Evolutionary conservation across 371 early-diverging fungal species (phyloP).

Genomic region (Massospora cicadina): DNA sequence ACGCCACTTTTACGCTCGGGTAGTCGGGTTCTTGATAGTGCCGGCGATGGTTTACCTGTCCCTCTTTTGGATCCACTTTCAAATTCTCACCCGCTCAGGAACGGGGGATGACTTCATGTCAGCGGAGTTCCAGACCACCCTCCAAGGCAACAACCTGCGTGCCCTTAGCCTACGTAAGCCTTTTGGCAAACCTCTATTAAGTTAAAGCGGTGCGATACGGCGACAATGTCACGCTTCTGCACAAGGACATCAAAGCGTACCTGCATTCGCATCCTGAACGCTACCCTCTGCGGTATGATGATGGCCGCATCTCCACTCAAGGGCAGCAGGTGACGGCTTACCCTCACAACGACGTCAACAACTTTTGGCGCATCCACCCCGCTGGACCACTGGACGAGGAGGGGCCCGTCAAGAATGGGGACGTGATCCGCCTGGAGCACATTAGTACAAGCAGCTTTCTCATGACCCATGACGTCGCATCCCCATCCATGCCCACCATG

Average conservation of each 20-base stretch:
- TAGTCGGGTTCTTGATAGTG: constrained; percentile 54
- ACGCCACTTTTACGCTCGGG: constrained; percentile 43
- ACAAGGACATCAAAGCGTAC: constrained; percentile 50
- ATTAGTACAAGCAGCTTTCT: constrained; percentile 36
- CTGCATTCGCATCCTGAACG: constrained; percentile 65
- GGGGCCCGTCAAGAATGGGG: constrained; percentile 21
- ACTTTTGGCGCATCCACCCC: constrained; percentile 65
- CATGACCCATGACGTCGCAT: constrained; percentile 93
- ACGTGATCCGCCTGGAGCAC: constrained; percentile 36
- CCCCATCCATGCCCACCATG: constrained; percentile 87
- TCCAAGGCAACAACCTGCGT: constrained; percentile 47
- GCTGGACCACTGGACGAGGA: constrained; percentile 18
- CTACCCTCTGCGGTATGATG: constrained; percentile 85
- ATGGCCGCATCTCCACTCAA: constrained; percentile 76
- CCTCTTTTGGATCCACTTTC: constrained; percentile 78
- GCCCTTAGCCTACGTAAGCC: constrained; percentile 11
- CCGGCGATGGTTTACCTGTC: constrained; percentile 68
- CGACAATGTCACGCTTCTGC: constrained; percentile 59
- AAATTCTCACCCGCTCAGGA: constrained; percentile 46
- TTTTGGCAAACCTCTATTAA: not conserved
- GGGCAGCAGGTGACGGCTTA: constrained; percentile 86
- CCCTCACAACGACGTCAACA: constrained; percentile 52
- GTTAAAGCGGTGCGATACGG: constrained; percentile 55
- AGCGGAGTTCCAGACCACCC: constrained; percentile 67
- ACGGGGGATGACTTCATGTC: constrained; percentile 87